A percentile compares a stretch with the other conserved stretches of the same genome.
Evolutionary conservation across 441 rosid species (phyloP).

Genomic region (Isatis lusitanica): DNA sequence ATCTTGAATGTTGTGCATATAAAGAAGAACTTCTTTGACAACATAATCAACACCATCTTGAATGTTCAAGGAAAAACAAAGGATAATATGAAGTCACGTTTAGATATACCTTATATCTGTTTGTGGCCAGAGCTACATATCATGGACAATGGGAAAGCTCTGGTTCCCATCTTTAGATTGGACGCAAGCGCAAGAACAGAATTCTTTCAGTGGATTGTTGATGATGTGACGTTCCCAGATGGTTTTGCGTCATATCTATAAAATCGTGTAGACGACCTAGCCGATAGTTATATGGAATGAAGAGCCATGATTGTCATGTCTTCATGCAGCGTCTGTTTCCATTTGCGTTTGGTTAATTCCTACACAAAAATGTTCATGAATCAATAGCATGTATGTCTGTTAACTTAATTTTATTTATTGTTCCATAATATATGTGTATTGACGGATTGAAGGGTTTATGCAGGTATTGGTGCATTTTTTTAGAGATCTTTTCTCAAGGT

Average conservation of each 20-base stretch:
- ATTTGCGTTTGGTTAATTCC: not conserved
- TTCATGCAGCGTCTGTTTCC: not conserved
- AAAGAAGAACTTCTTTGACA: not conserved
- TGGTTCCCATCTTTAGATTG: not conserved
- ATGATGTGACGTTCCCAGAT: not conserved
- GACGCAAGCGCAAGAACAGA: not conserved
- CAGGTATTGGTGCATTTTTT: not conserved
- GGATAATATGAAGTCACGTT: not conserved
- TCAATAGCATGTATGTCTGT: not conserved
- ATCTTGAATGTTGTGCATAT: not conserved
- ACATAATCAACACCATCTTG: not conserved
- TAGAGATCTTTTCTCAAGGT: not conserved
- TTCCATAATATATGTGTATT: no score
- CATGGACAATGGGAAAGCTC: not conserved
- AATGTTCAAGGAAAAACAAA: not conserved
- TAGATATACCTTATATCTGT: not conserved
- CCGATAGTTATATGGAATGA: not conserved
- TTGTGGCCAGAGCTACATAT: not conserved
- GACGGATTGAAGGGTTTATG: no score
- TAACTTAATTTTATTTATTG: no score
- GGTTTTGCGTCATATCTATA: not conserved
- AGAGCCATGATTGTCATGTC: not conserved
- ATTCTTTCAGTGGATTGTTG: not conserved
- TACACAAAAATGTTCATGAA: not conserved
- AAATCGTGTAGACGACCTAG: not conserved